Evolutionary conservation across 495 filamentous ascomycete species (phyloP), one percentile per base, ranked within the genome.

Genomic region (Massariosphaeria phaeospora): DNA sequence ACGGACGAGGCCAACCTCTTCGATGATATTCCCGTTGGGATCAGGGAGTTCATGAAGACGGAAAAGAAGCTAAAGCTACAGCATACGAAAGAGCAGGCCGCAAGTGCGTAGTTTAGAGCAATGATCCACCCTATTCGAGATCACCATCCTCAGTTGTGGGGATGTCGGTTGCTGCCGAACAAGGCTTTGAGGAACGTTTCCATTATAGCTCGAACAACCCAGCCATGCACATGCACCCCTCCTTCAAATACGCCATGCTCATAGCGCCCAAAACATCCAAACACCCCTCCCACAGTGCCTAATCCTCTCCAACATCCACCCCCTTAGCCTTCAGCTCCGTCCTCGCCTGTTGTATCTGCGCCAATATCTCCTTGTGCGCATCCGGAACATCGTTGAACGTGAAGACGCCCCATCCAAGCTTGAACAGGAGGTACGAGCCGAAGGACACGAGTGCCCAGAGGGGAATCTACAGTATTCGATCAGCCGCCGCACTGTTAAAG

Each of bases 371-470:
- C 61, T 83, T 78, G 70, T 96, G 85, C 52, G 93, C 93, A 57
- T 87, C 82, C 45, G 94, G 91, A 11, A 93, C 89, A 73, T 97
- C 89, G 73, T 94, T 89, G 79, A 98, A 98, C 31, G 90, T 96
- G 62, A 95, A 76, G 59, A 98, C 86, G 33, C 91, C 91, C 75
- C 82, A 82, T 45, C 93, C 93, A 24, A 98, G 80, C 57, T 88
- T 89, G 75, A 85, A 88, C 46, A 97, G 83, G 5, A 98, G 83
- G 73, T 90, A 96, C 38, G 91, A 85, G 71, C 90, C 93, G 70
- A 97, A 93, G 43, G 84, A 83, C 58, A 98, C 89, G 57, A 97
- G 74, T 24, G 79, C 81, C 84, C 90, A 97, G 75, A 96, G 88
- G 23, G 93, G 93, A 24, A 97, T 76, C 90, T 64, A 54, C 30